Percentiles rank a stretch among this genome's conserved stretches.
These are phyloP conservation scores for Fragosphaeria purpurea DNA, from an alignment of 2,329 filamentous ascomycete species.

Conservation along the genomic window DNA sequence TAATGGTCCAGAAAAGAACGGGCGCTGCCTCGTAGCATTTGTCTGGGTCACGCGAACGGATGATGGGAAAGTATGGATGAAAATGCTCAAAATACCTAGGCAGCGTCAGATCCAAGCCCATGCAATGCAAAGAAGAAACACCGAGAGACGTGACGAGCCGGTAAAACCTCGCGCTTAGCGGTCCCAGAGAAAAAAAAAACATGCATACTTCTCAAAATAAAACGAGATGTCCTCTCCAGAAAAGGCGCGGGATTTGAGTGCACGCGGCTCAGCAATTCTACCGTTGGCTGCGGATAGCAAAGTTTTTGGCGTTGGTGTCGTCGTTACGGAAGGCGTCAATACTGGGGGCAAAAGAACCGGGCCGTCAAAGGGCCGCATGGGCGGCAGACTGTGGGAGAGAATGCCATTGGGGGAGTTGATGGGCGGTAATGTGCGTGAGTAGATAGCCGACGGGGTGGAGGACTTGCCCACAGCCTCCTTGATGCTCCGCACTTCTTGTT, in stretches of 20 bases:
- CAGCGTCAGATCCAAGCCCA: not conserved
- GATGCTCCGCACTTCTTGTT: constrained; percentile 44
- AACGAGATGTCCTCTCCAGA: constrained; percentile 44
- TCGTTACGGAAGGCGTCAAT: constrained; percentile 12
- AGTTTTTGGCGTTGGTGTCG: constrained; percentile 13
- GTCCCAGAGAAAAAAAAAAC: not conserved
- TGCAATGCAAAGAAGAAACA: too few species aligned
- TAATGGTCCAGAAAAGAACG: constrained; percentile 45
- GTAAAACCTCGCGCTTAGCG: too few species aligned
- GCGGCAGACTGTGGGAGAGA: constrained; percentile 9
- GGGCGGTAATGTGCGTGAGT: constrained; percentile 12
- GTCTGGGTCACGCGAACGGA: constrained; percentile 40
- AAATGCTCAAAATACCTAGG: constrained; percentile 40
- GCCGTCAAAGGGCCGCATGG: constrained; percentile 12
- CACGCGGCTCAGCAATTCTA: constrained; percentile 26
- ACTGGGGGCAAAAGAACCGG: constrained; percentile 12
- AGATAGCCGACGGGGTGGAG: constrained; percentile 9
- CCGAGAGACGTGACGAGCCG: too few species aligned
- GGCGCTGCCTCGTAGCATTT: constrained; percentile 36
- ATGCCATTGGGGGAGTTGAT: constrained; percentile 13
- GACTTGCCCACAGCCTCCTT: constrained; percentile 37
- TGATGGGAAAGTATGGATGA: constrained; percentile 42
- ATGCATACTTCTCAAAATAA: constrained; percentile 41
- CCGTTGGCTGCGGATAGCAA: not conserved
- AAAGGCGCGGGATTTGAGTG: constrained; percentile 37